Percentiles rank a stretch among this genome's conserved stretches.
These are phyloP conservation scores for Trichosporon inkin DNA, from an alignment of 1,284 basidiomycete species.

Conservation along the genomic window DNA sequence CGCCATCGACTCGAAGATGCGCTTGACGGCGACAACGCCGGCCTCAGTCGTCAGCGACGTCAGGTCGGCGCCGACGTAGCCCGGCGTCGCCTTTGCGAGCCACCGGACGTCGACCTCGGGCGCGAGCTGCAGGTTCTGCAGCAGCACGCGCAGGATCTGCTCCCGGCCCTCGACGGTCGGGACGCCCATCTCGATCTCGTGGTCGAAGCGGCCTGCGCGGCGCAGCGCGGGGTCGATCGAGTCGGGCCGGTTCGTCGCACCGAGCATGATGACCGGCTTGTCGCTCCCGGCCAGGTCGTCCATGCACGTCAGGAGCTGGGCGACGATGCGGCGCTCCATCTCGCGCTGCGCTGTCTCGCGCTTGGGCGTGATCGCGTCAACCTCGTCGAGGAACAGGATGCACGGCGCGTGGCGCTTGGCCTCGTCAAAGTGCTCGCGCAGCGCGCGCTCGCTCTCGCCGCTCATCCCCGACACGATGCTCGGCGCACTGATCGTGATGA, in stretches of 20 bases:
- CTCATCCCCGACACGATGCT: conserved; percentile 96
- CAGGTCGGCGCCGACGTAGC: conserved; percentile 94
- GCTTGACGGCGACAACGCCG: conserved; percentile 91
- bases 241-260: conserved; percentile 93
- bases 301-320: conserved; percentile 95
- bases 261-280: conserved; percentile 86
- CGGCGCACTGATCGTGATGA: conserved; percentile 89
- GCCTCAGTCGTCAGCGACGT: conserved; percentile 87
- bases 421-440: conserved; percentile 94
- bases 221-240: conserved; percentile 88
- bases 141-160: conserved; percentile 72
- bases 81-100: conserved; percentile 89
- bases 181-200: conserved; percentile 96
- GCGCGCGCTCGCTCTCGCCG: conserved; percentile 92
- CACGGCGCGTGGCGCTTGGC: conserved; percentile 87
- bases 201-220: conserved; percentile 90
- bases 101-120: conserved; percentile 42
- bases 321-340: conserved; percentile 96
- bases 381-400: conserved; percentile 91
- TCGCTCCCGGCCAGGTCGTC: conserved; percentile 56
- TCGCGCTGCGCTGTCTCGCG: conserved; percentile 94
- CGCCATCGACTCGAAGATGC: conserved; percentile 85
- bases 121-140: conserved; percentile 34
- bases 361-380: conserved; percentile 96
- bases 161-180: conserved; percentile 85